Evolutionary conservation across 192 early-diverging fungal genomes (phyloP), one percentile per base, ranked within the genome.

Genomic region (Phycomyces blakesleeanus): DNA sequence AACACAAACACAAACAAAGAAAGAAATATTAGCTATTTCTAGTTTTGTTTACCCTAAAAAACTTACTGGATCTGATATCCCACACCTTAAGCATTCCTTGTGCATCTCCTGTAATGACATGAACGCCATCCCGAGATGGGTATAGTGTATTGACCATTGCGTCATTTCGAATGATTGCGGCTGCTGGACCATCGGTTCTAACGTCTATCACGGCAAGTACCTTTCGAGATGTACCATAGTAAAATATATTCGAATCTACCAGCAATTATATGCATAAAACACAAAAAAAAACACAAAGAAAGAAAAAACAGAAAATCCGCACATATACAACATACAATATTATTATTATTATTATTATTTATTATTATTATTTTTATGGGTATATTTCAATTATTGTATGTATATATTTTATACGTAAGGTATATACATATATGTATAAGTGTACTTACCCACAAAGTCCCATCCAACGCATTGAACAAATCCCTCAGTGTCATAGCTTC

Each of bases 61-160:
- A 79, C 63, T 68, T 73, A 72, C 87, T 82, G 15, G 84, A 84
- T 21, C 93, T 81, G 40, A 94, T 78, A 68, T 98, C 94, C 95
- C 95, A 98, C 40, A 91, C 91, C 72, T 96, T 96, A 12, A 98
- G 66, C 59, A 82, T 83, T n/a, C 95, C 95, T 1, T 80, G 68
- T 8, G 89, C 89, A 73, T 98, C 95, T 18, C 91, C 93, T 0
- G 94, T 86, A 25, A 91, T 74, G 53, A 92, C 86, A 57, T 84
- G 82, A 18, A 79, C 57, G 16, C 87, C 89, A 57, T 93, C 89
- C 7, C 78, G 79, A 67, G 81, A 90, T 9, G 90, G 86, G 67
- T 89, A 88, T 51, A 94, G 71, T 2, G 88, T 85, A 59, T 94
- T 94, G 59, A 94, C 76, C 92, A 94, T 94, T 15, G 78, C 63